Evolutionary conservation across 2,329 filamentous ascomycete genomes (phyloP).

Genomic region (Monosporascus sp.): DNA sequence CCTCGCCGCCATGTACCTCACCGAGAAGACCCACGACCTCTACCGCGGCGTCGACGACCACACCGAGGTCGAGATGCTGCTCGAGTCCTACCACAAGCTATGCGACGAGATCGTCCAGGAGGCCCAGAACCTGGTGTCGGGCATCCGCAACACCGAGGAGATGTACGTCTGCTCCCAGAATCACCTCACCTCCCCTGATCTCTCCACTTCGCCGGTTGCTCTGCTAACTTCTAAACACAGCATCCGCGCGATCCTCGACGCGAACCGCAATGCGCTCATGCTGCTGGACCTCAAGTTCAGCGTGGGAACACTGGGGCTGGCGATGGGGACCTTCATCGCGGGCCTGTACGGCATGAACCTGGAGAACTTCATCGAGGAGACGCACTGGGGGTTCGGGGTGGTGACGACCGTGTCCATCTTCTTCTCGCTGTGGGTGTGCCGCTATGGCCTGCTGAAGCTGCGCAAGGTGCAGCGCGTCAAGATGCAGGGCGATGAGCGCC

Average conservation of each 20-base stretch:
- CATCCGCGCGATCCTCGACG: slow-evolving; percentile 93
- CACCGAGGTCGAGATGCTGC: slow-evolving; percentile 91
- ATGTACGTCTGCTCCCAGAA: slow-evolving; percentile 58
- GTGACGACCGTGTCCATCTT: slow-evolving; percentile 67
- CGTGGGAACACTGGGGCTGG: slow-evolving; percentile 89
- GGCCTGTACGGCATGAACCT: slow-evolving; percentile 99
- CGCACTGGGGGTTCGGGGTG: slow-evolving; percentile 74
- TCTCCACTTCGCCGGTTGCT: background rate
- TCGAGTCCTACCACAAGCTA: slow-evolving; percentile 97
- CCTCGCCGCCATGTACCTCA: slow-evolving; percentile 88
- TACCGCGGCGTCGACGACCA: slow-evolving; percentile 77
- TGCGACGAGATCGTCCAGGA: slow-evolving; percentile 97
- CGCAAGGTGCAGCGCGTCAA: slow-evolving; percentile 47
- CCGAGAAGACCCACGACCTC: slow-evolving; percentile 74
- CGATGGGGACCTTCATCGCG: slow-evolving; percentile 89
- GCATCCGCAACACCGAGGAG: slow-evolving; percentile 96
- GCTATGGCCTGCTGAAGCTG: slow-evolving; percentile 78
- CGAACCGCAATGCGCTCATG: slow-evolving; percentile 98
- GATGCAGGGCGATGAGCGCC: slow-evolving; percentile 22
- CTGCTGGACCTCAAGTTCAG: slow-evolving; percentile 93
- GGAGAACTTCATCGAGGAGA: slow-evolving; percentile 97
- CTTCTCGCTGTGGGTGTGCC: slow-evolving; percentile 72
- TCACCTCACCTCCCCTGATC: background rate
- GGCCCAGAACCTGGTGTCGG: slow-evolving; percentile 84
- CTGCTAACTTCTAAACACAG: slow-evolving; percentile 40